Base-by-base conservation (phyloP, 352 stramenopile species). In the Peronosclerospora sorghi region DNA sequence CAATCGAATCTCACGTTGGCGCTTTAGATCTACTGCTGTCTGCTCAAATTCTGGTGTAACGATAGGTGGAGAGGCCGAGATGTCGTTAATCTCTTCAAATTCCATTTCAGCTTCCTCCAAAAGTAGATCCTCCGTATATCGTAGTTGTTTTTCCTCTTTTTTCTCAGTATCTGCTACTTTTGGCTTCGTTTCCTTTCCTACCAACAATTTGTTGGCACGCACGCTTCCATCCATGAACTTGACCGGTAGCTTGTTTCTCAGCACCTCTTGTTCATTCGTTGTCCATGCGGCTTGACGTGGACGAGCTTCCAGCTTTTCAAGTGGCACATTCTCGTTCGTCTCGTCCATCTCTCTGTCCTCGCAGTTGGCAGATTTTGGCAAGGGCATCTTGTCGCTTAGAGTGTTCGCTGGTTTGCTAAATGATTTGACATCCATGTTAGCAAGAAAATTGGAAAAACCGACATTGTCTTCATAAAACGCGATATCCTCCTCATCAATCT, bases 191-290 rank as follows among this genome's bases (percentile, higher is more conserved):
- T 64, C 53, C 18, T 64, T 56, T 54, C 84, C 78, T 0, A 58
- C 39, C 40, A 91, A 49, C 29, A 85, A 45, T 39, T 86, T 78
- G 57, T 91, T 88, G 42, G 58, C 41, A 24, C 75, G 77, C 59
- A 91, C 70, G 15, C 68, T 87, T 30, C 78, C 78, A 44, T 91
- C 78, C 74, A 91, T 87, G 35, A 85, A 86, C 55, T 91, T 91
- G 40, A 91, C 76, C 2, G 78, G 75, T 50, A 91, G 51, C 48
- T 91, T 91, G 30, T 74, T 72, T 8, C 68, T 69, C 9, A 84
- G 37, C 40, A 83, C 59, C 27, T 74, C 61, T 41, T 81, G 68
- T 43, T 73, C 72, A 32, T 72, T 51, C 13, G 53, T 68, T 38
- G 76, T 54, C 69, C 73, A 86, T 8, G 67, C 65, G 0, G 73